Evolutionary conservation across 805 yeast genomes (phyloP), one percentile per base, ranked within the genome.

Genomic region (Cephaloascus albidus): DNA sequence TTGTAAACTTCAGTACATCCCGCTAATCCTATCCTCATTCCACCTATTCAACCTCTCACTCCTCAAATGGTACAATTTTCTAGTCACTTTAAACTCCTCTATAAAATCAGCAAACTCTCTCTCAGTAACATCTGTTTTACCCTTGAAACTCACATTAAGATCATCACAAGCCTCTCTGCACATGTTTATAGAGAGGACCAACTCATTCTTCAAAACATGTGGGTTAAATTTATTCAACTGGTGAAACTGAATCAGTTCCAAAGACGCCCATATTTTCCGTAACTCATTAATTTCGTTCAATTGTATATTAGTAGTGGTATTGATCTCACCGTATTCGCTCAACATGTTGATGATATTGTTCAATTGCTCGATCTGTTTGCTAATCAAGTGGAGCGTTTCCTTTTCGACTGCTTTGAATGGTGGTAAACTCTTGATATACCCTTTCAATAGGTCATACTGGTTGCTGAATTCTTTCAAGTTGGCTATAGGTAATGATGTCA

Each of bases 401-500:
- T 38, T 35, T 23, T 48, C 44, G 23, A 50, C 41, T 12, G 33
- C 38, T 30, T 44, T 44, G 42, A 55, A 61, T 14, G 47, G 42
- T 3, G 44, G 43, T 6, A 60, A 50, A 31, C 49, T 45, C 38
- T 55, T 51, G 31, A 60, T 44, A 43, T 59, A 60, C 2, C 70
- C 69, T 19, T 42, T 45, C 16, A 64, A 50, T 32, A 60, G 48
- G 15, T 49, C 54, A 33, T 60, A 53, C 51, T 53, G 57, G 14
- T 49, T 36, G 20, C 50, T 43, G 36, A 66, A 57, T 36, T 56
- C 53, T 18, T 52, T 43, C 12, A 61, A 38, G 18, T 52, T 43
- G 6, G 47, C 40, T 3, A 38, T 37, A 4, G 71, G 70, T 15
- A 65, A 51, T 5, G 52, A 41, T n/a, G 48, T 53, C 16, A 65